These are phyloP conservation scores for Populus ilicifolia DNA, from an alignment of 345 rosid species.

Conservation along the genomic window DNA sequence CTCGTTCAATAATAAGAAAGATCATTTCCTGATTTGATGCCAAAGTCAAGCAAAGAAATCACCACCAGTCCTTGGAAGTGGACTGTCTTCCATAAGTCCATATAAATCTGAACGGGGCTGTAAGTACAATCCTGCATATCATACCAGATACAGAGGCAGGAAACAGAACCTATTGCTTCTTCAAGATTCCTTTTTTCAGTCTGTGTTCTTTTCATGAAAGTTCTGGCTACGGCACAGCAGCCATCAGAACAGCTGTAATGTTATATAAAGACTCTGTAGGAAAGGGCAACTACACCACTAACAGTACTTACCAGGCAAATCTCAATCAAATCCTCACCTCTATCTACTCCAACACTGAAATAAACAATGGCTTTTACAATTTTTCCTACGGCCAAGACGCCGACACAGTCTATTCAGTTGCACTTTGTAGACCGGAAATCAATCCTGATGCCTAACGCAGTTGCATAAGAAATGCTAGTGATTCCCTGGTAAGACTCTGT, in stretches of 20 bases:
- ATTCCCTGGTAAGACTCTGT: constrained; percentile 17
- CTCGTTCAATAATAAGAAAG: too few relatives aligned
- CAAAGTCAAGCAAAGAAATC: too few relatives aligned
- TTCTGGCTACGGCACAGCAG: background rate
- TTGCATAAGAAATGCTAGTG: constrained; percentile 27
- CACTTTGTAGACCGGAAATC: constrained; percentile 39
- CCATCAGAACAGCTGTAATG: background rate
- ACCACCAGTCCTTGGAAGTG: too few relatives aligned
- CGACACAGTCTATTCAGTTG: constrained; percentile 23
- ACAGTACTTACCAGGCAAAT: constrained; percentile 24
- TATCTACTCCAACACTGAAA: constrained; percentile 15
- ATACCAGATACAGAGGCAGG: too few relatives aligned
- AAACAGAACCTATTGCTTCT: too few relatives aligned
- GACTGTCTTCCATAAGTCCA: too few relatives aligned
- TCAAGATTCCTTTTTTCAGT: background rate
- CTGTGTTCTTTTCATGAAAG: background rate
- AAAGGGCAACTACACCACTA: constrained; percentile 14
- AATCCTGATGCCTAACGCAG: constrained; percentile 14
- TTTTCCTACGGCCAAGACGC: constrained; percentile 17
- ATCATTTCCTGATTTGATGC: too few relatives aligned
- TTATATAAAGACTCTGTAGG: background rate
- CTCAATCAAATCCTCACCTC: constrained; percentile 22
- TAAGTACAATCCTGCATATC: too few relatives aligned
- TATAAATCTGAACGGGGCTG: too few relatives aligned
- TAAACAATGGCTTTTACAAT: constrained; percentile 29